Conservation (phyloP, 805 yeast genomes). For the Blastobotrys terrestris region DNA sequence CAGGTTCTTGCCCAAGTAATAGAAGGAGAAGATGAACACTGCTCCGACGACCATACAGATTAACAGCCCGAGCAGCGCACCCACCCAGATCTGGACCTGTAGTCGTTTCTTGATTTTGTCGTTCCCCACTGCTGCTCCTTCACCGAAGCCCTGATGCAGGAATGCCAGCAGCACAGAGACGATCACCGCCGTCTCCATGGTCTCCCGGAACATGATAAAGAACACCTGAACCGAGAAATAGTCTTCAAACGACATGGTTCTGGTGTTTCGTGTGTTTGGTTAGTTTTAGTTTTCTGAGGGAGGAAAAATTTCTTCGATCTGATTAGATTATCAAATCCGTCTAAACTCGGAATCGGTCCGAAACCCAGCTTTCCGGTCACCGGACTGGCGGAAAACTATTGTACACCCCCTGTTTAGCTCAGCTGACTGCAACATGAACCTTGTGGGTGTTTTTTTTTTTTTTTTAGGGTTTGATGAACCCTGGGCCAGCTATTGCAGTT, state of each 20-base stretch:
- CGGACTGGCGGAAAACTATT: background rate
- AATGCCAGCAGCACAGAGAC: conserved; percentile 84
- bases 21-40: conserved; percentile 61
- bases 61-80: conserved; percentile 65
- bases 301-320: background rate
- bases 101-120: conserved; percentile 37
- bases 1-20: conserved; percentile 70
- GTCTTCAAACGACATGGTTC: conserved; percentile 21
- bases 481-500: too few relatives aligned
- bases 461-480: too few relatives aligned
- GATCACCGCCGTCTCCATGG: conserved; percentile 80
- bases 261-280: background rate
- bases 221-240: conserved; percentile 67
- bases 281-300: background rate
- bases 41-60: conserved; percentile 71
- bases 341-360: background rate
- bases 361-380: background rate
- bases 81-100: conserved; percentile 71
- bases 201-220: conserved; percentile 85
- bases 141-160: conserved; percentile 63
- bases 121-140: conserved; percentile 14
- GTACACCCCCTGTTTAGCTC: too few relatives aligned
- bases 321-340: background rate
- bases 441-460: too few relatives aligned
- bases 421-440: too few relatives aligned